Percentiles rank a stretch among this genome's conserved stretches.
These are phyloP conservation scores for Penicillium sclerotiorum DNA, from an alignment of 2,329 filamentous ascomycete genomes.

Conservation along the genomic window DNA sequence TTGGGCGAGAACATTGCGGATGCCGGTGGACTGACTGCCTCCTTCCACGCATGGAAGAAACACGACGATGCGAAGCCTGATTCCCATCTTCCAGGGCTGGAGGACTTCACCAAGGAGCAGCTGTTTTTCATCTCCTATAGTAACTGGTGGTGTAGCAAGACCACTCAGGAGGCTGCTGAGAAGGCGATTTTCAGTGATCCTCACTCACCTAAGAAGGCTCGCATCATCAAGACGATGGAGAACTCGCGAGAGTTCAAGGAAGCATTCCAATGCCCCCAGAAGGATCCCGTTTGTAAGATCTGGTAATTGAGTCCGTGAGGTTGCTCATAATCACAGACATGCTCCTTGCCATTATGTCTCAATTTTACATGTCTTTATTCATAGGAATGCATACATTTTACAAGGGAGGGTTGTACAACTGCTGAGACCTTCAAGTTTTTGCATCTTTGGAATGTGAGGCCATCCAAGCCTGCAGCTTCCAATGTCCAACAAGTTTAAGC, in stretches of 20 bases:
- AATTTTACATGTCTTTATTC: too few relatives aligned
- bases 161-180: constrained; percentile 60
- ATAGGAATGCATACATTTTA: too few relatives aligned
- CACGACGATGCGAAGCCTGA: constrained; percentile 56
- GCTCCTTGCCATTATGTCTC: too few relatives aligned
- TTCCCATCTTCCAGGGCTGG: constrained; percentile 61
- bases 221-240: constrained; percentile 64
- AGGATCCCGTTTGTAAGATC: constrained; percentile 69
- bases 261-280: constrained; percentile 66
- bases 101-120: constrained; percentile 66
- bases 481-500: too few relatives aligned
- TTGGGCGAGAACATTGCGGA: constrained; percentile 73
- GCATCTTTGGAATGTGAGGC: too few relatives aligned
- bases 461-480: too few relatives aligned
- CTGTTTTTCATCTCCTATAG: constrained; percentile 69
- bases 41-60: constrained; percentile 68
- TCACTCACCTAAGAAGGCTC: constrained; percentile 65
- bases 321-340: too few relatives aligned
- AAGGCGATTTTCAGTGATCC: constrained; percentile 63
- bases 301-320: constrained; percentile 58
- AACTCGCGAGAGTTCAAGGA: constrained; percentile 70
- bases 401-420: too few relatives aligned
- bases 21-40: constrained; percentile 65
- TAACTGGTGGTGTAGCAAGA: constrained; percentile 69
- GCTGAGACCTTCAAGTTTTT: too few relatives aligned